phyloP scores from a whole-genome alignment of 352 stramenopile genomes.

The Blastocystis sp. region DNA sequence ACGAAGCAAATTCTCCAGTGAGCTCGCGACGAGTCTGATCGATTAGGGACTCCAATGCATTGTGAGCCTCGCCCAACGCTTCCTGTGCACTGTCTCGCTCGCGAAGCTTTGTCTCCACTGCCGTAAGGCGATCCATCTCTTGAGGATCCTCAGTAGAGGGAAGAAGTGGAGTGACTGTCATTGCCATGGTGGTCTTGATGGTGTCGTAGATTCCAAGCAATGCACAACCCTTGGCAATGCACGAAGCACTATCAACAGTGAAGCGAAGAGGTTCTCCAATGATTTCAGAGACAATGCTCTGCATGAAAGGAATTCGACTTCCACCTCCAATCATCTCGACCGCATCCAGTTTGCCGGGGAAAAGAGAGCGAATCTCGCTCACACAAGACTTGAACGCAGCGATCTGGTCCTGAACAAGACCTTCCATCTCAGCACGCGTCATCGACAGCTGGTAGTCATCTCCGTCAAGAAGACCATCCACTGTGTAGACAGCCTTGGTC shows the following conservation, averaged over 20 bases:
- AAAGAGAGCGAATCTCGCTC: constrained; percentile 41
- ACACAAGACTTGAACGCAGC: constrained; percentile 67
- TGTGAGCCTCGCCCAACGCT: constrained; percentile 75
- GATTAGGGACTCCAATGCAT: constrained; percentile 75
- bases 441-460: constrained; percentile 75
- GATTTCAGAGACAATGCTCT: constrained; percentile 59
- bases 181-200: neutral
- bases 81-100: constrained; percentile 71
- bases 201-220: constrained; percentile 67
- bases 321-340: constrained; percentile 82
- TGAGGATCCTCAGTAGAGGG: constrained; percentile 67
- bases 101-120: constrained; percentile 73
- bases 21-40: constrained; percentile 71
- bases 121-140: constrained; percentile 60
- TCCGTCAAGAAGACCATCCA: constrained; percentile 77
- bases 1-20: constrained; percentile 68
- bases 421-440: constrained; percentile 70
- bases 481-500: constrained; percentile 72
- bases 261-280: constrained; percentile 69
- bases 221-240: constrained; percentile 75
- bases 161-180: constrained; percentile 63
- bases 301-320: constrained; percentile 78
- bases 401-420: constrained; percentile 69
- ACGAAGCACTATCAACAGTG: constrained; percentile 80
- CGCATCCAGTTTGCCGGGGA: constrained; percentile 65